Evolutionary conservation across 805 yeast genomes (phyloP).

Genomic region (Priceomyces carsonii): DNA sequence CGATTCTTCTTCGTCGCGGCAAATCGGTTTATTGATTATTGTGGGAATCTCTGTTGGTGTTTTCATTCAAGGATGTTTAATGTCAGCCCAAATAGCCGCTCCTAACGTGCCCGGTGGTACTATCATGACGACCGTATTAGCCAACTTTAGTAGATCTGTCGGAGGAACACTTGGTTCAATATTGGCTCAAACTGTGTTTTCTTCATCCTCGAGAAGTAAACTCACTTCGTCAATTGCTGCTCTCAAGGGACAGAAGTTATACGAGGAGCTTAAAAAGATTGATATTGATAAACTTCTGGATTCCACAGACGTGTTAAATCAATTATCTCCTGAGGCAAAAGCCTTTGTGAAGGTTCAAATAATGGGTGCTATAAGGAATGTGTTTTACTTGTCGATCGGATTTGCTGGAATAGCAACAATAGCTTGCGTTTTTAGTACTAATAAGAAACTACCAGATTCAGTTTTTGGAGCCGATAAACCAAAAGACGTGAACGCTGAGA

Average conservation of each 20-base stretch:
- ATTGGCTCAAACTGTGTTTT: slow-evolving; percentile 43
- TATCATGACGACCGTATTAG: slow-evolving; percentile 47
- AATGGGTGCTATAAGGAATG: slow-evolving; percentile 39
- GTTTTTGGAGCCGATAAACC: slow-evolving; percentile 2
- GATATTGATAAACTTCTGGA: slow-evolving; percentile 14
- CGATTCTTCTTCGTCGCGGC: slow-evolving; percentile 32
- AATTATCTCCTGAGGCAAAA: slow-evolving; percentile 23
- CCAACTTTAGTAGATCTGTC: slow-evolving; percentile 45
- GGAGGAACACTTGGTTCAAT: slow-evolving; percentile 48
- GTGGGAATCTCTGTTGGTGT: slow-evolving; percentile 51
- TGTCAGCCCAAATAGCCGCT: slow-evolving; percentile 49
- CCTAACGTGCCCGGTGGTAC: slow-evolving; percentile 53
- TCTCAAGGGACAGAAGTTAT: slow-evolving; percentile 12
- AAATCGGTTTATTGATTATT: slow-evolving; percentile 48
- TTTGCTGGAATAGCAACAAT: slow-evolving; percentile 23
- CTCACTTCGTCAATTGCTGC: slow-evolving; percentile 7
- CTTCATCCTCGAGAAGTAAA: slow-evolving; percentile 20
- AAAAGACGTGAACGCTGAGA: too few relatives aligned
- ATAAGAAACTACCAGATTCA: slow-evolving; percentile 9
- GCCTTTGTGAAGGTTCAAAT: slow-evolving; percentile 24
- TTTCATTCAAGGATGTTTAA: slow-evolving; percentile 44
- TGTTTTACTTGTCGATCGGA: slow-evolving; percentile 43
- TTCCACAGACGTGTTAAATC: slow-evolving; percentile 13
- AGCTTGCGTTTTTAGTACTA: slow-evolving; percentile 7
- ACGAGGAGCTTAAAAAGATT: slow-evolving; percentile 18